Evolutionary conservation across 139 green algal genomes (phyloP).

Genomic region (Eudorina sp.): DNA sequence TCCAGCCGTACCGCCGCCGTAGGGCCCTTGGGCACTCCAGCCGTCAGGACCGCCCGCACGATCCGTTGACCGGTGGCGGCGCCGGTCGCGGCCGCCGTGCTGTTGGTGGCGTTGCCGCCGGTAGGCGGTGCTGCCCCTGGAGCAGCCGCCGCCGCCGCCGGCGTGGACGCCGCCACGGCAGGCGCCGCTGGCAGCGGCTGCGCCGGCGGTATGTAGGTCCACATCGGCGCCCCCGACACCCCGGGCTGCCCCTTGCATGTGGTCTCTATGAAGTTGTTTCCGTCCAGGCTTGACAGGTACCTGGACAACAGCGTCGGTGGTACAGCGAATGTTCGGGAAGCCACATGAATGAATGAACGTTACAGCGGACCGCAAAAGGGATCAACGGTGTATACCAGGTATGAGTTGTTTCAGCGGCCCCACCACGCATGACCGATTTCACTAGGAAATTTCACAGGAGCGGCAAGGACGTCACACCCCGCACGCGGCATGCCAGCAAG

Average conservation of each 20-base stretch:
- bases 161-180: not conserved
- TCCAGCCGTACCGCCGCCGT: conserved; percentile 30
- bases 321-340: too few species aligned
- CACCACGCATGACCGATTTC: too few species aligned
- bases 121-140: not conserved
- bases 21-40: not conserved
- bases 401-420: too few species aligned
- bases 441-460: too few species aligned
- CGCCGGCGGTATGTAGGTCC: not conserved
- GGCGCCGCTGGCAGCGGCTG: not conserved
- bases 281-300: not conserved
- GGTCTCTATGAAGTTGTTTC: conserved; percentile 31
- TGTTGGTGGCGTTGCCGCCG: not conserved
- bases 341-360: too few species aligned
- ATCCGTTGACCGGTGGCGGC: not conserved
- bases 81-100: not conserved
- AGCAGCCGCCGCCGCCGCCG: not conserved
- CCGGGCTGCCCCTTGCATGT: conserved; percentile 4
- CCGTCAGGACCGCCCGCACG: conserved; percentile 40
- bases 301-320: too few species aligned
- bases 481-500: too few species aligned
- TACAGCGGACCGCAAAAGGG: too few species aligned
- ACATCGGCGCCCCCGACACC: conserved; percentile 29
- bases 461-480: too few species aligned
- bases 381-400: too few species aligned